Conservation (phyloP, 2,329 filamentous ascomycete species). For the Fusarium bactridioides region DNA sequence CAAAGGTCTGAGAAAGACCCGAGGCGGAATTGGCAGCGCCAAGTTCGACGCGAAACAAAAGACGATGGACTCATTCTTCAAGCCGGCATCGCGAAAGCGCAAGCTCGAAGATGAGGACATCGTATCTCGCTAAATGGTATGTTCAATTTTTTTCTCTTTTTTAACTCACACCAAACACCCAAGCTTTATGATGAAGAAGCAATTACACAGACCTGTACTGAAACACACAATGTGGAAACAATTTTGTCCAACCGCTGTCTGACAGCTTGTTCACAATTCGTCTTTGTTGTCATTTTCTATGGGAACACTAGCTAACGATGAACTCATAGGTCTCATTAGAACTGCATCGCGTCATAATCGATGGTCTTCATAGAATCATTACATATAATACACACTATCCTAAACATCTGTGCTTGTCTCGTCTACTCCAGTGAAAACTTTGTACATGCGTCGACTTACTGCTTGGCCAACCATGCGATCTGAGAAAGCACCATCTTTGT, state of each 20-base stretch:
- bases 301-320: constrained; percentile 35
- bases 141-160: constrained; percentile 24
- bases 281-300: constrained; percentile 37
- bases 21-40: constrained; percentile 82
- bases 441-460: constrained; percentile 65
- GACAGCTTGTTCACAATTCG: constrained; percentile 51
- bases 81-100: constrained; percentile 45
- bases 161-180: neutral
- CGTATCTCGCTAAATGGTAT: constrained; percentile 49
- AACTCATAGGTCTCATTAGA: constrained; percentile 15
- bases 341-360: neutral
- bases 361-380: constrained; percentile 7
- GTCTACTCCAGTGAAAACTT: constrained; percentile 66
- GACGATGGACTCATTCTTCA: constrained; percentile 81
- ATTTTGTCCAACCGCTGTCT: constrained; percentile 86
- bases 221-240: constrained; percentile 72
- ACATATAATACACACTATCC: constrained; percentile 12
- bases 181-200: constrained; percentile 70
- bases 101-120: constrained; percentile 38
- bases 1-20: constrained; percentile 76
- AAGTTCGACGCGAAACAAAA: constrained; percentile 78
- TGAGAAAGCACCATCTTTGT: constrained; percentile 63
- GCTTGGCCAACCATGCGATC: constrained; percentile 65
- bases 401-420: constrained; percentile 62
- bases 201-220: constrained; percentile 87